phyloP scores from a whole-genome alignment of 2,329 filamentous ascomycete species.

The Cercospora zeae-maydis region DNA sequence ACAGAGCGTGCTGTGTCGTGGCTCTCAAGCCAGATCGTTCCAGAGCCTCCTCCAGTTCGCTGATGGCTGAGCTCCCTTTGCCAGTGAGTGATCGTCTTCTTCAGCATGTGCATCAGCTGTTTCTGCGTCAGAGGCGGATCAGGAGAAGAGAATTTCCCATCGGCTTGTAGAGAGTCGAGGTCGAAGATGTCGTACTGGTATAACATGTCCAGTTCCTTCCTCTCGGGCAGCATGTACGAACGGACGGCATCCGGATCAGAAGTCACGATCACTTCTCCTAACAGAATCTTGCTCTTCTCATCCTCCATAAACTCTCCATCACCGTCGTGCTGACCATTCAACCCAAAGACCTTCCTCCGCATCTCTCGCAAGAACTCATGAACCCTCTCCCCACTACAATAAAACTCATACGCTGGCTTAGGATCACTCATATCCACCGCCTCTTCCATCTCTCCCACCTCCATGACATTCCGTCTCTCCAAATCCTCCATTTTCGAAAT shows the following conservation, averaged over 20 bases:
- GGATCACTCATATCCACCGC: conserved; percentile 42
- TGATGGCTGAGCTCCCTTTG: conserved; percentile 55
- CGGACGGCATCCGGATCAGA: conserved; percentile 49
- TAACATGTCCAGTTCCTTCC: conserved; percentile 64
- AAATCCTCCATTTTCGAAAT: conserved; percentile 45
- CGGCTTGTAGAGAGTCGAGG: conserved; percentile 46
- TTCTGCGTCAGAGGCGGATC: conserved; percentile 40
- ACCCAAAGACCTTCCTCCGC: conserved; percentile 40
- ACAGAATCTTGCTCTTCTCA: conserved; percentile 40
- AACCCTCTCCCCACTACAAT: conserved; percentile 19
- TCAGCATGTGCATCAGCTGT: conserved; percentile 44
- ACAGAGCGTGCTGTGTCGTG: conserved; percentile 61
- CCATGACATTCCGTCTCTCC: background rate
- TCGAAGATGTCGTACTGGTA: conserved; percentile 64
- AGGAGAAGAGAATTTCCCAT: conserved; percentile 47
- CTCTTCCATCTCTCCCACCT: conserved; percentile 31
- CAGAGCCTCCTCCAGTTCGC: conserved; percentile 54
- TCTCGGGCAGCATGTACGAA: conserved; percentile 48
- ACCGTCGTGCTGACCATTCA: background rate
- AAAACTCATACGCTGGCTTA: conserved; percentile 25
- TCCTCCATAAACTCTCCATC: no score
- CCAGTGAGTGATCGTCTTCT: conserved; percentile 55
- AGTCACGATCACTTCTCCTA: conserved; percentile 49
- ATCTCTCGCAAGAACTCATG: conserved; percentile 21
- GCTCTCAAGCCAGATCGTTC: conserved; percentile 62